A percentile compares a stretch with the other conserved stretches of the same genome.
Evolutionary conservation across 1,139 yeast genomes (phyloP).

Genomic region (Diutina mesorugosa): DNA sequence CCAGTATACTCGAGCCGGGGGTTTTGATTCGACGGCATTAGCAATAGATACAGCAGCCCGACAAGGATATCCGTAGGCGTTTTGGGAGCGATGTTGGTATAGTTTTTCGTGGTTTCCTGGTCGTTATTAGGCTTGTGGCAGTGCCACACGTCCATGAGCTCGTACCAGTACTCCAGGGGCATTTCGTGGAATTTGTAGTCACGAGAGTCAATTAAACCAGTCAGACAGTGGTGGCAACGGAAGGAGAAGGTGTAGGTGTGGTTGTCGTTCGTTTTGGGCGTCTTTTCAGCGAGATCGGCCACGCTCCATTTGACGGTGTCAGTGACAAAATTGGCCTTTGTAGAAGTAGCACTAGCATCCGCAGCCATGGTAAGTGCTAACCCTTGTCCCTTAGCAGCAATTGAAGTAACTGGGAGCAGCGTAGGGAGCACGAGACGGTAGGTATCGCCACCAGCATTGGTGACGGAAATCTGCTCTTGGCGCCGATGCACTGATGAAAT

Average conservation of each 20-base stretch:
- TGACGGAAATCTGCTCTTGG: background rate
- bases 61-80: background rate
- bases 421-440: background rate
- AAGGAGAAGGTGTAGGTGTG: background rate
- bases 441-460: background rate
- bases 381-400: background rate
- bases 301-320: background rate
- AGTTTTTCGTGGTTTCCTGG: background rate
- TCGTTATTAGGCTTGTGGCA: constrained; percentile 70
- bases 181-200: constrained; percentile 37
- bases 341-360: background rate
- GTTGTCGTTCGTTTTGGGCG: background rate
- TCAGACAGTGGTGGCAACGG: background rate
- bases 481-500: background rate
- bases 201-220: constrained; percentile 15
- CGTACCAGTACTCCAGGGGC: constrained; percentile 93
- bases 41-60: background rate
- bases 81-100: background rate
- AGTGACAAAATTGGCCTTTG: background rate
- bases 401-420: background rate
- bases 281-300: background rate
- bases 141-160: constrained; percentile 96
- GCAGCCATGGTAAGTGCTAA: background rate
- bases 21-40: background rate
- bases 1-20: background rate